These are phyloP conservation scores for Diophrys appendiculata DNA, from an alignment of 73 alveolate genomes.

Conservation along the genomic window DNA sequence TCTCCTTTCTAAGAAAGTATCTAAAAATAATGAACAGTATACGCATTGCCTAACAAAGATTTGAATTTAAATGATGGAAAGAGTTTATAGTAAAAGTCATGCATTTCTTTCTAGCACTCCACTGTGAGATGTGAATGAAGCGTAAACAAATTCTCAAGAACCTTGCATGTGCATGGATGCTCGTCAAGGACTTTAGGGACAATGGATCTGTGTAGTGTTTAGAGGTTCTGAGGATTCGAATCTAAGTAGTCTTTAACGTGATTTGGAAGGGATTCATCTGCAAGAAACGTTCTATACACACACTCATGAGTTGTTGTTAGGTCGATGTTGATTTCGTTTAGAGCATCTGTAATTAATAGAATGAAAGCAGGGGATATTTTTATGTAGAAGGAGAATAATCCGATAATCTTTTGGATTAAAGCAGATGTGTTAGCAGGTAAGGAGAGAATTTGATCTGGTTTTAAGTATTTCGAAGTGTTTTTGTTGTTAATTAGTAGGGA, in stretches of 20 bases:
- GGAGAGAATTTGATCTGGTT: not conserved
- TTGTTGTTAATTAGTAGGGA: not conserved
- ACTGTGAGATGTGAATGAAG: not conserved
- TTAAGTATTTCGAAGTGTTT: not conserved
- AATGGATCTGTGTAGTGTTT: not conserved
- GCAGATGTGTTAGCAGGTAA: not conserved
- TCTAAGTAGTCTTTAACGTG: not conserved
- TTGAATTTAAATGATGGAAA: slow-evolving; percentile 47
- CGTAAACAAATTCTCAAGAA: not conserved
- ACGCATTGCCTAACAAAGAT: slow-evolving; percentile 24
- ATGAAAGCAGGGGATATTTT: not conserved
- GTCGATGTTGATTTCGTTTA: not conserved
- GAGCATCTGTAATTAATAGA: not conserved
- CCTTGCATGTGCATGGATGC: not conserved
- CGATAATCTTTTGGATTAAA: not conserved
- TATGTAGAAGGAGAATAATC: not conserved
- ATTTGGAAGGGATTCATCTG: not conserved
- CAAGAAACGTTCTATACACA: too few species aligned
- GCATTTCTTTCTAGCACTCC: not conserved
- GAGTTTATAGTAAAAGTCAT: slow-evolving; percentile 36
- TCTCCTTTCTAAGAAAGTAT: slow-evolving; percentile 6
- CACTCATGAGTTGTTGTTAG: too few species aligned
- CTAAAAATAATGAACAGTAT: slow-evolving; percentile 18
- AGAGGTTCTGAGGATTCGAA: not conserved
- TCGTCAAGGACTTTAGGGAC: not conserved